phyloP scores from a whole-genome alignment of 768 basidiomycete genomes.

The Russula foetens region DNA sequence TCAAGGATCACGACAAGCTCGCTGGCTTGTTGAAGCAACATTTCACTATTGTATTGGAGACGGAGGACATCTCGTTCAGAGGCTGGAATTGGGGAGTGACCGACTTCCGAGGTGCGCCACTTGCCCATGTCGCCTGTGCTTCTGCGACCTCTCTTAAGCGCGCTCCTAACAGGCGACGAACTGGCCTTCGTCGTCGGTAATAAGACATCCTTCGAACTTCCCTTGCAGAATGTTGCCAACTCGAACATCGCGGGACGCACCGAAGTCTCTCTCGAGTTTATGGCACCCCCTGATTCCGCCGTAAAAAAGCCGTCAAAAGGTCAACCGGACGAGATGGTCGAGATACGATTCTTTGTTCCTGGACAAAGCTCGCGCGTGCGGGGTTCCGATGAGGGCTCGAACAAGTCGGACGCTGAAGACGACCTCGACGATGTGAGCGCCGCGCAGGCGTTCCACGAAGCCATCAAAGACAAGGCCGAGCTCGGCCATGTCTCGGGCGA shows the following conservation, averaged over 20 bases:
- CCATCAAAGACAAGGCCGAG: constrained; percentile 92
- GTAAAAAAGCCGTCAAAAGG: constrained; percentile 37
- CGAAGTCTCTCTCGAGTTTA: constrained; percentile 98
- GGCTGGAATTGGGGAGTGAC: constrained; percentile 99
- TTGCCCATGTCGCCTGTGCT: background rate
- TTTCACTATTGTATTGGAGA: constrained; percentile 79
- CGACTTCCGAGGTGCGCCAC: constrained; percentile 75
- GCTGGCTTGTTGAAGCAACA: constrained; percentile 74
- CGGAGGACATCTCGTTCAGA: constrained; percentile 78
- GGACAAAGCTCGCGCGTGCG: constrained; percentile 52
- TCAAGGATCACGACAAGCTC: constrained; percentile 86
- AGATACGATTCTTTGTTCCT: constrained; percentile 95
- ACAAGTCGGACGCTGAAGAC: constrained; percentile 61
- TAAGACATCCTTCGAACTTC: constrained; percentile 84
- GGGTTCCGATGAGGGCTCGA: constrained; percentile 66
- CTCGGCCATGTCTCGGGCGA: constrained; percentile 89
- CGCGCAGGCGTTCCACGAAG: constrained; percentile 94
- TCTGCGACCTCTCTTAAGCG: constrained; percentile 7
- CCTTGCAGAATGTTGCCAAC: constrained; percentile 81
- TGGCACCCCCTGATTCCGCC: constrained; percentile 38
- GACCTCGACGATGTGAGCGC: constrained; percentile 80
- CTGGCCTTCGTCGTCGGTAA: constrained; percentile 86
- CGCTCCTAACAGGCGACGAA: constrained; percentile 58
- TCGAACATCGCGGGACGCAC: constrained; percentile 96
- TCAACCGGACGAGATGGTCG: constrained; percentile 78